phyloP scores from a whole-genome alignment of 148 eudicot genomes.

The Vaccinium corymbosum region DNA sequence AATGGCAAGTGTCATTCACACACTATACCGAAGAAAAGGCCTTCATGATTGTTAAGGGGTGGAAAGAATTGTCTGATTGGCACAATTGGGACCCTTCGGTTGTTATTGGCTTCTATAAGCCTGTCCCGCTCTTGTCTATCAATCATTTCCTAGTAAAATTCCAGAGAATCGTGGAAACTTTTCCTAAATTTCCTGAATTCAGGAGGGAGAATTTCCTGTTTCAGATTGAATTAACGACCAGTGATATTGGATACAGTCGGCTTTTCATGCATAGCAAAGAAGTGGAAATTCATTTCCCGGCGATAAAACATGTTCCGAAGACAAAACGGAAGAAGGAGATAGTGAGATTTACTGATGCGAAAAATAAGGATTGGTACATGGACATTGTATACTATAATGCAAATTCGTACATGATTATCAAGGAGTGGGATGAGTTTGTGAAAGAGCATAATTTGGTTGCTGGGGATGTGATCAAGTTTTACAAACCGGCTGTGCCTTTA shows the following conservation, averaged over 20 bases:
- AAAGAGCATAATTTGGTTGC: not conserved
- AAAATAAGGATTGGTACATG: not conserved
- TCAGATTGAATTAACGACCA: not conserved
- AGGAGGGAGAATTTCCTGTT: not conserved
- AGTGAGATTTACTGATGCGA: not conserved
- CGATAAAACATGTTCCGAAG: not conserved
- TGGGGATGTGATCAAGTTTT: not conserved
- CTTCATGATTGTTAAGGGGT: not conserved
- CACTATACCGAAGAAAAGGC: not conserved
- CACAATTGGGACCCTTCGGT: not conserved
- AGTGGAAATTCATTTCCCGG: not conserved
- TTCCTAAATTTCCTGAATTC: not conserved
- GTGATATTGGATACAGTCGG: not conserved
- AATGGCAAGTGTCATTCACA: not conserved
- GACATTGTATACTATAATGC: not conserved
- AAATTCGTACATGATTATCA: not conserved
- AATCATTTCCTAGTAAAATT: not conserved
- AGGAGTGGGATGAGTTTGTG: not conserved
- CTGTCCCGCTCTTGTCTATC: not conserved
- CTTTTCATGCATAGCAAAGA: not conserved
- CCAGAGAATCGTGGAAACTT: not conserved
- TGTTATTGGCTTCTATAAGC: not conserved
- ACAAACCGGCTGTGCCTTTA: not conserved
- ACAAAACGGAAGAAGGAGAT: not conserved
- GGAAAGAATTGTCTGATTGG: not conserved